These are phyloP conservation scores for Plasmodium fragile DNA, from an alignment of 169 alveolate species.

Conservation along the genomic window DNA sequence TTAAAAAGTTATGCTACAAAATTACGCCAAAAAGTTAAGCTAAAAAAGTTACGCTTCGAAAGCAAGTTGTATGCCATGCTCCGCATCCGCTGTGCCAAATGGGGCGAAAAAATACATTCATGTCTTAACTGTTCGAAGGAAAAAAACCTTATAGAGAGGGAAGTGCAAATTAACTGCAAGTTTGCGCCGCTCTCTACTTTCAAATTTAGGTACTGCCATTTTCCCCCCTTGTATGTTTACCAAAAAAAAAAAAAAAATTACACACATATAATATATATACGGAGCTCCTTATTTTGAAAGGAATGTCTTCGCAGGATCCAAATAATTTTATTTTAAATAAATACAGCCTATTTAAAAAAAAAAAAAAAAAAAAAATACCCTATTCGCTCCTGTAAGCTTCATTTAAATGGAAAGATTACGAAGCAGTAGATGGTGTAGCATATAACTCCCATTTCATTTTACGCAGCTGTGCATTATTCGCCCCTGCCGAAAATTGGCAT, in stretches of 20 bases:
- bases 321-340: not conserved
- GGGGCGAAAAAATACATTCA: not conserved
- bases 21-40: not conserved
- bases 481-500: not conserved
- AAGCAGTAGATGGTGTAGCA: not conserved
- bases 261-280: not conserved
- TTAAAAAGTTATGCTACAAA: not conserved
- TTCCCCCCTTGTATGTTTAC: not conserved
- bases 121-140: not conserved
- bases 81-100: not conserved
- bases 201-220: not conserved
- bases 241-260: not conserved
- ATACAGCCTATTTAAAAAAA: not conserved
- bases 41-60: not conserved
- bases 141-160: not conserved
- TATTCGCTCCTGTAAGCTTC: not conserved
- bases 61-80: not conserved
- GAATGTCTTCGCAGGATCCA: slow-evolving; percentile 7
- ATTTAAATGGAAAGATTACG: not conserved
- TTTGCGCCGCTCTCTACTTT: not conserved
- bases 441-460: not conserved
- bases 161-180: not conserved
- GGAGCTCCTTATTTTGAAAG: not conserved
- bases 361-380: not conserved
- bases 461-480: not conserved